Conservation (phyloP, 78 protist genomes). For the Pigoraptor vietnamica region DNA sequence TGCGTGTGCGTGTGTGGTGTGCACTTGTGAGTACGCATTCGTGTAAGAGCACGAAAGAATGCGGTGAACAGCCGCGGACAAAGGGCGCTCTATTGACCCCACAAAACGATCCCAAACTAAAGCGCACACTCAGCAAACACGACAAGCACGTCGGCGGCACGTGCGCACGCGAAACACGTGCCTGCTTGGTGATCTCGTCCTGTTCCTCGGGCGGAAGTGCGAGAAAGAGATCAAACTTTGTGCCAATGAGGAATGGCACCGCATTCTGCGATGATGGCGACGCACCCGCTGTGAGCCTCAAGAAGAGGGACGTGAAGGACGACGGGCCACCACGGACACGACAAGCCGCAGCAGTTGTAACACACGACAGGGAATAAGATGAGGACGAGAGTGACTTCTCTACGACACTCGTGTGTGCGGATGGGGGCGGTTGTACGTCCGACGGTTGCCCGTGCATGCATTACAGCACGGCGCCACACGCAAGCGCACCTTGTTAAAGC, state of each 20-base stretch:
- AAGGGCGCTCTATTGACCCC: too few relatives aligned
- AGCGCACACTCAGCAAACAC: neutral
- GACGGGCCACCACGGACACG: too few relatives aligned
- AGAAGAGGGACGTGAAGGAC: neutral
- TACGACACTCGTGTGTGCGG: too few relatives aligned
- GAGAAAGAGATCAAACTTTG: slow-evolving; percentile 86
- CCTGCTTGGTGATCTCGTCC: slow-evolving; percentile 76
- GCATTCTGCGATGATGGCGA: slow-evolving; percentile 66
- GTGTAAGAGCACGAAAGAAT: too few relatives aligned
- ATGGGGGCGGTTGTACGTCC: too few relatives aligned
- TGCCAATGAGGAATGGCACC: slow-evolving; percentile 88
- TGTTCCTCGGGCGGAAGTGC: slow-evolving; percentile 72
- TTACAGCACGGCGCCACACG: too few relatives aligned
- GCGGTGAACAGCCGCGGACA: too few relatives aligned
- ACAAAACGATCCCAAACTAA: neutral
- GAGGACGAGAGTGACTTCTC: too few relatives aligned
- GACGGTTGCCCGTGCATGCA: too few relatives aligned
- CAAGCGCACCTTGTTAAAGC: slow-evolving; percentile 76
- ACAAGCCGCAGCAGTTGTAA: too few relatives aligned
- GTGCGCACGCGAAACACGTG: neutral
- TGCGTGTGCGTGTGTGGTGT: neutral
- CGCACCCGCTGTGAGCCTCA: too few relatives aligned
- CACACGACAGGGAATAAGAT: too few relatives aligned
- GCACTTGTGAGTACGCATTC: neutral
- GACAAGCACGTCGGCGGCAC: neutral